phyloP scores from a whole-genome alignment of 176 grass and related monocot genomes.

The Avena sativa region DNA sequence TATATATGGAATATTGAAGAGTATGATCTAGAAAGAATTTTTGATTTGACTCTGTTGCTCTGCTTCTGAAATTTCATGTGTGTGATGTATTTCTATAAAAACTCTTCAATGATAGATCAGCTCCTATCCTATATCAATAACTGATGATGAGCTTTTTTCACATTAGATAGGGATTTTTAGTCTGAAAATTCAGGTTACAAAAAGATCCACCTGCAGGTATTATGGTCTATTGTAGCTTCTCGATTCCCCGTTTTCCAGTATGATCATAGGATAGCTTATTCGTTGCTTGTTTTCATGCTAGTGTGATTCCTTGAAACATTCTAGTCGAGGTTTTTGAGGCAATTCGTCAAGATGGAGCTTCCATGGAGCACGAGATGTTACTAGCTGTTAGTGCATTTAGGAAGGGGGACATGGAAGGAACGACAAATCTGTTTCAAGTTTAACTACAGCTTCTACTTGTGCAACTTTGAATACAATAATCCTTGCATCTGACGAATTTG shows the following conservation, averaged over 20 bases:
- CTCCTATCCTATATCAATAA: constrained; percentile 32
- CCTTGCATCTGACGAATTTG: constrained; percentile 73
- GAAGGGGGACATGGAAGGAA: not conserved
- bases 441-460: constrained; percentile 80
- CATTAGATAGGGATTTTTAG: constrained; percentile 38
- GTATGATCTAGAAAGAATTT: not conserved
- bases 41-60: not conserved
- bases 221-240: constrained; percentile 34
- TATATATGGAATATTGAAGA: constrained; percentile 1
- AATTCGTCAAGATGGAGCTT: constrained; percentile 64
- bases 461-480: constrained; percentile 68
- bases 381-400: constrained; percentile 60
- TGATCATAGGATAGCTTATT: constrained; percentile 4
- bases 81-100: not conserved
- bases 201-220: constrained; percentile 34
- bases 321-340: constrained; percentile 60
- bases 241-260: constrained; percentile 35
- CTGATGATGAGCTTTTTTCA: constrained; percentile 29
- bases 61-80: no score
- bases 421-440: constrained; percentile 73
- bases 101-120: constrained; percentile 19
- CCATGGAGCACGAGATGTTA: constrained; percentile 69
- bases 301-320: constrained; percentile 36
- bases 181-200: constrained; percentile 35
- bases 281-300: constrained; percentile 22